Conservation (phyloP, 352 stramenopile species). For the Phytophthora tentaculata region DNA sequence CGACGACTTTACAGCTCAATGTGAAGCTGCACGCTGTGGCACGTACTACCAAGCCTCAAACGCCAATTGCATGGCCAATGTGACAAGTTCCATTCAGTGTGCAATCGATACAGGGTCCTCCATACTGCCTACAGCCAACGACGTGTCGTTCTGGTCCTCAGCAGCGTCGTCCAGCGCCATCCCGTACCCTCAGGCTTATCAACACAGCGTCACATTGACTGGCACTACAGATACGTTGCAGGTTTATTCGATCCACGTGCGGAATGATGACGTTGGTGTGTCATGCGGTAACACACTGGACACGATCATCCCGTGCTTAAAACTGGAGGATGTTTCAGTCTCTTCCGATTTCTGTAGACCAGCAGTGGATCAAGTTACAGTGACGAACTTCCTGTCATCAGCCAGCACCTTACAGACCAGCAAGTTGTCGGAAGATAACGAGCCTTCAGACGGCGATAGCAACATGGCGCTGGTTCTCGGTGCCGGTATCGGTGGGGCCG, state of each 20-base stretch:
- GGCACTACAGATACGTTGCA: constrained; percentile 13
- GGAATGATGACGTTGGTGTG: constrained; percentile 21
- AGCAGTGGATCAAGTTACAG: constrained; percentile 26
- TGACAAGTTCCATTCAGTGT: constrained; percentile 38
- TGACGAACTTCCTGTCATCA: constrained; percentile 38
- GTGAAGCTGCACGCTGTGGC: constrained; percentile 35
- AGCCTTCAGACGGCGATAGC: neutral
- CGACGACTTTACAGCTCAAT: constrained; percentile 33
- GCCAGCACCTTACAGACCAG: constrained; percentile 20
- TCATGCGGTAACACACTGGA: constrained; percentile 43
- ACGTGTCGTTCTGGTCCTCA: constrained; percentile 48
- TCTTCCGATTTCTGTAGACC: constrained; percentile 44
- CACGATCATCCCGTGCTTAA: constrained; percentile 50
- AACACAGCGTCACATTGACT: constrained; percentile 35
- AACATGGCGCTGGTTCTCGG: constrained; percentile 23
- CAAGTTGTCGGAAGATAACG: constrained; percentile 18
- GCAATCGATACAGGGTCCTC: constrained; percentile 30
- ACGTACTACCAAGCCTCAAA: constrained; percentile 46
- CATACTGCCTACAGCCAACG: constrained; percentile 13
- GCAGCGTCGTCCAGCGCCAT: constrained; percentile 34
- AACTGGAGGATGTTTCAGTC: constrained; percentile 21
- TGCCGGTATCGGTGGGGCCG: constrained; percentile 23
- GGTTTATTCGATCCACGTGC: constrained; percentile 56
- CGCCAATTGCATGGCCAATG: constrained; percentile 28
- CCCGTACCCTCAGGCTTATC: constrained; percentile 48